Conservation (phyloP, 148 eudicot genomes). For the Limonium bicolor region DNA sequence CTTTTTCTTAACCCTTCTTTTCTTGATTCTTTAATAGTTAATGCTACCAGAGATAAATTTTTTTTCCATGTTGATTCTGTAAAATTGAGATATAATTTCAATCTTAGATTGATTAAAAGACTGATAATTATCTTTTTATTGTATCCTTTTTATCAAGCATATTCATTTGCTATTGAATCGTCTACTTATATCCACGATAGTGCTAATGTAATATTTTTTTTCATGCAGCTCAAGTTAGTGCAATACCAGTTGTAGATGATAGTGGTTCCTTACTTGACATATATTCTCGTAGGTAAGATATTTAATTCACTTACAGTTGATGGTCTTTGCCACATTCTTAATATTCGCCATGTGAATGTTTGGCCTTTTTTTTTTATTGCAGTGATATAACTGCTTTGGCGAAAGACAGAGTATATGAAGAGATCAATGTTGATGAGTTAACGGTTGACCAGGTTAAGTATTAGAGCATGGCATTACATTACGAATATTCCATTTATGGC, state of each 20-base stretch:
- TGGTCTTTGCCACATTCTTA: background rate
- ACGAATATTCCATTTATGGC: background rate
- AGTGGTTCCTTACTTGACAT: slow-evolving; percentile 42
- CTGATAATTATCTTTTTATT: too few relatives aligned
- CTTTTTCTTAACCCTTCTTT: too few relatives aligned
- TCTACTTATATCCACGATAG: too few relatives aligned
- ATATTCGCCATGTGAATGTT: background rate
- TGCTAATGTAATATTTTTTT: background rate
- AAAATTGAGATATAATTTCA: too few relatives aligned
- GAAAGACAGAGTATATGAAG: slow-evolving; percentile 39
- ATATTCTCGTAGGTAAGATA: slow-evolving; percentile 46
- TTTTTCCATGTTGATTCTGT: too few relatives aligned
- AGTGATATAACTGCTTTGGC: slow-evolving; percentile 68
- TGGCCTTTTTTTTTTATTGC: slow-evolving; percentile 3
- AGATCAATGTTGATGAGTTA: slow-evolving; percentile 46
- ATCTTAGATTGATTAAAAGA: too few relatives aligned
- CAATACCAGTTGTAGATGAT: slow-evolving; percentile 59
- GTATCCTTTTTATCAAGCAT: too few relatives aligned
- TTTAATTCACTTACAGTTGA: slow-evolving; percentile 2
- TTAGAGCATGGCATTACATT: background rate
- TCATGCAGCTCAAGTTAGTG: slow-evolving; percentile 52
- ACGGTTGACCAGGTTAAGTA: slow-evolving; percentile 36
- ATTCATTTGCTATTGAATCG: too few relatives aligned
- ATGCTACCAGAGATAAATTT: too few relatives aligned
- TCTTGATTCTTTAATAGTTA: too few relatives aligned